phyloP scores from a whole-genome alignment of 495 filamentous ascomycete genomes.

The Pyrenopolyporus hunteri region DNA sequence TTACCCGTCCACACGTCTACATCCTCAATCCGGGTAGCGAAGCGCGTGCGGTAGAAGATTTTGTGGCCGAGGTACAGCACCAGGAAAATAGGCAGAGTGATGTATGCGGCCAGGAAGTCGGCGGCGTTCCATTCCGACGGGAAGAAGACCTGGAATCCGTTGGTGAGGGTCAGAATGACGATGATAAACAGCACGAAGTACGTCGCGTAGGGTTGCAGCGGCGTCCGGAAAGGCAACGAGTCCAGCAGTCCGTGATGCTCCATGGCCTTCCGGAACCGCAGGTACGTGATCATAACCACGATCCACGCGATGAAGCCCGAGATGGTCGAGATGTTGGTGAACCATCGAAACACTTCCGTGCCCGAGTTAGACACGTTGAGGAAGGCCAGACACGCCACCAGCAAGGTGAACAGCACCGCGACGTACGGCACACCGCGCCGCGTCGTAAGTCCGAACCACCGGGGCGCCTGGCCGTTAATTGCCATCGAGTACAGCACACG shows the following conservation, averaged over 20 bases:
- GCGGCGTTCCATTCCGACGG: slow-evolving; percentile 43
- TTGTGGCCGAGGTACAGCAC: slow-evolving; percentile 53
- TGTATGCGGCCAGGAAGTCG: slow-evolving; percentile 55
- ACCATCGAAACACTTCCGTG: slow-evolving; percentile 66
- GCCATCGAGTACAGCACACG: slow-evolving; percentile 77
- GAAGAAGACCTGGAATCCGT: slow-evolving; percentile 55
- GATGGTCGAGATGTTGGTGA: slow-evolving; percentile 57
- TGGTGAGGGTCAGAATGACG: slow-evolving; percentile 52
- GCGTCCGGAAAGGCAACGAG: slow-evolving; percentile 49
- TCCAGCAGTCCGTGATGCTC: slow-evolving; percentile 43
- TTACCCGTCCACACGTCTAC: slow-evolving; percentile 57
- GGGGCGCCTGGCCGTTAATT: slow-evolving; percentile 66
- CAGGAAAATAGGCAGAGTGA: slow-evolving; percentile 54
- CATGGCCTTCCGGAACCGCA: slow-evolving; percentile 56
- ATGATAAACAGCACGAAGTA: slow-evolving; percentile 48
- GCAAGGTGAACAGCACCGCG: slow-evolving; percentile 61
- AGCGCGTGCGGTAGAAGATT: slow-evolving; percentile 41
- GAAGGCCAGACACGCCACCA: slow-evolving; percentile 66
- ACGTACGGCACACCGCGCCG: slow-evolving; percentile 65
- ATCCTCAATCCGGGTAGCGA: slow-evolving; percentile 37
- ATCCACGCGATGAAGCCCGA: slow-evolving; percentile 58
- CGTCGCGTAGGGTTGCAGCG: slow-evolving; percentile 50
- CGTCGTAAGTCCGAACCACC: slow-evolving; percentile 59
- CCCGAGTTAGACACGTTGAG: slow-evolving; percentile 63
- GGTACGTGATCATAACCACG: slow-evolving; percentile 54